These are phyloP conservation scores for Termitomyces sp. DNA, from an alignment of 1,284 basidiomycete genomes.

Conservation along the genomic window DNA sequence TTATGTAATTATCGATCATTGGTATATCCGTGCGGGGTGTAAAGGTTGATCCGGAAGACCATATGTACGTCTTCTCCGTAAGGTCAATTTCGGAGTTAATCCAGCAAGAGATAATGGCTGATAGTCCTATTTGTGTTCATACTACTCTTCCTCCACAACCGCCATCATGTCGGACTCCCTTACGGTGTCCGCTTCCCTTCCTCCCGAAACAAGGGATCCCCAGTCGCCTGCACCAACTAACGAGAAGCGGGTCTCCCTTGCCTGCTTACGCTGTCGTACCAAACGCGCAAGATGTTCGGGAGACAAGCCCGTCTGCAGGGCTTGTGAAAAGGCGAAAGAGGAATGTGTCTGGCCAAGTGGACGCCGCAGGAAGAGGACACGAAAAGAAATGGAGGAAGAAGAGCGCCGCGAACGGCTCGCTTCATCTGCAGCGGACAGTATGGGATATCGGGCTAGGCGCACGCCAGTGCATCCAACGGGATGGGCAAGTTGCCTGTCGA, in stretches of 20 bases:
- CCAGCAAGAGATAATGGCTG: slow-evolving; percentile 1
- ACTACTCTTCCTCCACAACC: slow-evolving; percentile 1
- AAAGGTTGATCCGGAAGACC: slow-evolving; percentile 3
- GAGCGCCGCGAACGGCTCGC: slow-evolving; percentile 11
- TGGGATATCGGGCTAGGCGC: slow-evolving; percentile 6
- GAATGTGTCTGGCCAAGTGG: slow-evolving; percentile 14
- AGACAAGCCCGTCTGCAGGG: slow-evolving; percentile 13
- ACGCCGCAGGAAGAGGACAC: slow-evolving; percentile 12
- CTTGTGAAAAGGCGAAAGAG: slow-evolving; percentile 14
- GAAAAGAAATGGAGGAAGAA: slow-evolving; percentile 15
- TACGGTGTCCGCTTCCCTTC: slow-evolving; percentile 5
- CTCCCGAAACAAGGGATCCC: not conserved
- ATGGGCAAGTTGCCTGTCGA: not conserved
- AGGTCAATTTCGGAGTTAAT: not conserved
- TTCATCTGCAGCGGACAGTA: slow-evolving; percentile 9
- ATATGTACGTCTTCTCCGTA: slow-evolving; percentile 1
- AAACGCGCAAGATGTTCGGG: slow-evolving; percentile 16
- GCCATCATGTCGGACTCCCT: slow-evolving; percentile 8
- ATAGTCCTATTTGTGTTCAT: slow-evolving; percentile 6
- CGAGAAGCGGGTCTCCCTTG: slow-evolving; percentile 15
- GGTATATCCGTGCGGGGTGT: not conserved
- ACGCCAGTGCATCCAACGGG: not conserved
- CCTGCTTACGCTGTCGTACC: slow-evolving; percentile 15
- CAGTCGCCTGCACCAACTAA: slow-evolving; percentile 3
- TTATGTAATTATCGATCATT: not conserved